Conservation (phyloP, 176 grass and related monocot genomes). For the Olyra latifolia region DNA sequence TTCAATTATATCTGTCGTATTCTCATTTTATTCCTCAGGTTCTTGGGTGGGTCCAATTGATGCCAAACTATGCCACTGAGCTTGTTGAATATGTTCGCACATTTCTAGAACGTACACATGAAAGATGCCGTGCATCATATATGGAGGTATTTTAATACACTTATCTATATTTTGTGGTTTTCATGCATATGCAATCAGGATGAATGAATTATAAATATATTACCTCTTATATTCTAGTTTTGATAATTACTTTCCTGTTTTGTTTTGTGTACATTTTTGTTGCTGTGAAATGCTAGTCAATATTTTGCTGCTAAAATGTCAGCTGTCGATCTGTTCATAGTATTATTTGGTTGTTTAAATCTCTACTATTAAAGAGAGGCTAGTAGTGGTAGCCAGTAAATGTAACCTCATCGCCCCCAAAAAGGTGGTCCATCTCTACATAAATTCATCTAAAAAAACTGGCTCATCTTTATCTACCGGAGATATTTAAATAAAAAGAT, state of each 20-base stretch:
- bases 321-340: background rate
- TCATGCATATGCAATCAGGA: conserved; percentile 1
- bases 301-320: background rate
- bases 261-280: background rate
- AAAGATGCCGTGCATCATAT: conserved; percentile 94
- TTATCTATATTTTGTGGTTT: background rate
- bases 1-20: conserved; percentile 34
- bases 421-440: no score
- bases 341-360: background rate
- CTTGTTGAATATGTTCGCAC: conserved; percentile 93
- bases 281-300: background rate
- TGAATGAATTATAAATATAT: background rate
- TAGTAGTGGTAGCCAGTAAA: no score
- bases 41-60: conserved; percentile 86
- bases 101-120: conserved; percentile 93
- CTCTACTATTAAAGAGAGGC: no score
- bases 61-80: conserved; percentile 94
- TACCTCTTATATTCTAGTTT: background rate
- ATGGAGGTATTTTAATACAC: conserved; percentile 70
- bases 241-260: background rate
- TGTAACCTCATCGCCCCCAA: no score
- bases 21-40: conserved; percentile 54
- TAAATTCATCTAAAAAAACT: no score
- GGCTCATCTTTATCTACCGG: no score
- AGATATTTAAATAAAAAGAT: no score